Percentiles rank a stretch among this genome's conserved stretches.
These are phyloP conservation scores for Globisporangium perplexum DNA, from an alignment of 352 stramenopile genomes.

Conservation along the genomic window DNA sequence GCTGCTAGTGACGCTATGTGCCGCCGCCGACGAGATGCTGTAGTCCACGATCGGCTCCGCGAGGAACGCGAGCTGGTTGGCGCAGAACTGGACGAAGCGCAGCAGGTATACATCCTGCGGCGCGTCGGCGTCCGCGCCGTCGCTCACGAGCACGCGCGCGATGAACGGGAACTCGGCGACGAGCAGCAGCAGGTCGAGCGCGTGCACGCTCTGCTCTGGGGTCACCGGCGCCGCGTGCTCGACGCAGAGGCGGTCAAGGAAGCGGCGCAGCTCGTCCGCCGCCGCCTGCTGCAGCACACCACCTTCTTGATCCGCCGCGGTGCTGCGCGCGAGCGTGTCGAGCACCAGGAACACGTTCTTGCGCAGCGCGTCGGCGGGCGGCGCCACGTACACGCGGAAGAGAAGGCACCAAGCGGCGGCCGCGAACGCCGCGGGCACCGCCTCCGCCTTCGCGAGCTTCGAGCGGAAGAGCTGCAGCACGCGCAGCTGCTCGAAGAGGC, in stretches of 20 bases:
- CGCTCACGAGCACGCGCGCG: slow-evolving; percentile 28
- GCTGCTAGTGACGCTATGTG: neutral
- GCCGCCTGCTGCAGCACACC: slow-evolving; percentile 21
- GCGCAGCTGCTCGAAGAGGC: slow-evolving; percentile 69
- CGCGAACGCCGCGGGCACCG: slow-evolving; percentile 12
- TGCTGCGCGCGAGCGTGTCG: slow-evolving; percentile 30
- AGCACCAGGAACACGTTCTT: slow-evolving; percentile 71
- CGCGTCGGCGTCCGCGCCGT: slow-evolving; percentile 13
- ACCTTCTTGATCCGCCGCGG: neutral
- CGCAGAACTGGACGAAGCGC: slow-evolving; percentile 46
- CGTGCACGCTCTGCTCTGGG: slow-evolving; percentile 24
- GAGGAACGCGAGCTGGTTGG: slow-evolving; percentile 46
- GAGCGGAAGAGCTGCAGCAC: slow-evolving; percentile 67
- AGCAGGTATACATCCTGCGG: slow-evolving; percentile 19
- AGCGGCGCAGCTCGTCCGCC: slow-evolving; percentile 28
- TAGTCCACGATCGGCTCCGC: slow-evolving; percentile 45
- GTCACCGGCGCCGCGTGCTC: slow-evolving; percentile 8
- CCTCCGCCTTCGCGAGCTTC: slow-evolving; percentile 31
- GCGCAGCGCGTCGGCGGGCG: slow-evolving; percentile 27
- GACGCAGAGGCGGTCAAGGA: slow-evolving; percentile 26
- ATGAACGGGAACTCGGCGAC: slow-evolving; percentile 57
- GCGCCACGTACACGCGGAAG: slow-evolving; percentile 54
- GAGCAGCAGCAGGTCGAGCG: slow-evolving; percentile 53
- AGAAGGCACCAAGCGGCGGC: slow-evolving; percentile 41
- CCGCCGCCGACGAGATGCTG: slow-evolving; percentile 9